A percentile compares a stretch with the other conserved stretches of the same genome.
These are phyloP conservation scores for Silene noctiflora DNA, from an alignment of 179 eudicot species.

Conservation along the genomic window DNA sequence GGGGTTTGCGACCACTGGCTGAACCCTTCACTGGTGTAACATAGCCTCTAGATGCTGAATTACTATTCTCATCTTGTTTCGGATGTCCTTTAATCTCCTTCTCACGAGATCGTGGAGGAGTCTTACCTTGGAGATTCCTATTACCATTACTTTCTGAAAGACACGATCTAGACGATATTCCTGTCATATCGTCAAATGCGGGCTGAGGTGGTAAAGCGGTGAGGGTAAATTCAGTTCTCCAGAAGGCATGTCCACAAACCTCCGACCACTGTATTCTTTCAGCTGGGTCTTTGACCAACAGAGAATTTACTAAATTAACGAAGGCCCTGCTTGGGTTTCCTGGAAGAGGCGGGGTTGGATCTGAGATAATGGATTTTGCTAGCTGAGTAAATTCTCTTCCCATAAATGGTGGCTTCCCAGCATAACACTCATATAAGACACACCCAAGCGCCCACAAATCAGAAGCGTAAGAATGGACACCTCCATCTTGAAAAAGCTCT, in stretches of 20 bases:
- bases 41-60: constrained; percentile 40
- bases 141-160: constrained; percentile 68
- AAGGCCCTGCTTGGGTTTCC: constrained; percentile 76
- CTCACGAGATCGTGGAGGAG: constrained; percentile 55
- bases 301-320: constrained; percentile 75
- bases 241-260: constrained; percentile 79
- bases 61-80: constrained; percentile 60
- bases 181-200: constrained; percentile 72
- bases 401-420: constrained; percentile 86
- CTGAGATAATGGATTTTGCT: constrained; percentile 79
- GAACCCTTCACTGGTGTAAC: constrained; percentile 66
- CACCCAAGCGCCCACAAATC: constrained; percentile 99
- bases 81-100: constrained; percentile 49
- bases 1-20: constrained; percentile 55
- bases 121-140: constrained; percentile 47
- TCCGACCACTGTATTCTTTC: constrained; percentile 92
- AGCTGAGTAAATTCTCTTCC: constrained; percentile 78
- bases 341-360: constrained; percentile 85
- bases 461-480: constrained; percentile 96
- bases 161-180: constrained; percentile 47
- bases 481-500: constrained; percentile 96
- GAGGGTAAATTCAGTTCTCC: constrained; percentile 52
- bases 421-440: constrained; percentile 85
- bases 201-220: constrained; percentile 76
- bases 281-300: constrained; percentile 87